phyloP scores from a whole-genome alignment of 1,139 yeast species.

The Hanseniaspora uvarum region DNA sequence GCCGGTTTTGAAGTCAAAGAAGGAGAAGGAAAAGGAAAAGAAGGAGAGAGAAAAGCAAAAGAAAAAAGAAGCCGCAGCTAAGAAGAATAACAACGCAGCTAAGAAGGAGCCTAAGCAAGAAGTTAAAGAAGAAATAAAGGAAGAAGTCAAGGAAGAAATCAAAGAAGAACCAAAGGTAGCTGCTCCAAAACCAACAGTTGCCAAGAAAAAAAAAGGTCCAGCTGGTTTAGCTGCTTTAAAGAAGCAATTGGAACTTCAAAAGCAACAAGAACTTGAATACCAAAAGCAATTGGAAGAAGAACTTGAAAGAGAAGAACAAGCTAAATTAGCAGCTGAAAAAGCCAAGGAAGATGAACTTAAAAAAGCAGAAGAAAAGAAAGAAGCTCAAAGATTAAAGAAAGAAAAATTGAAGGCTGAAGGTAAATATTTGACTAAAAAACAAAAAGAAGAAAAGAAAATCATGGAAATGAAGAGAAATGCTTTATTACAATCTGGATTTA shows the following conservation, averaged over 20 bases:
- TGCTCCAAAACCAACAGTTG: constrained; percentile 32
- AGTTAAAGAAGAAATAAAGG: constrained; percentile 31
- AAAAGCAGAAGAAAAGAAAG: constrained; percentile 71
- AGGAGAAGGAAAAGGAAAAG: constrained; percentile 95
- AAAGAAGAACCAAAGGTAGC: constrained; percentile 23
- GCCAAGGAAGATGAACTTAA: constrained; percentile 45
- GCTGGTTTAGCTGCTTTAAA: constrained; percentile 73
- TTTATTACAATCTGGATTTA: constrained; percentile 63
- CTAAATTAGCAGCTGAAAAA: constrained; percentile 39
- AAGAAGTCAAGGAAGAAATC: constrained; percentile 26
- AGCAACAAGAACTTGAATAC: constrained; percentile 70
- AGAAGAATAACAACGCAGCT: constrained; percentile 57
- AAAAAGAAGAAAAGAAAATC: constrained; percentile 80
- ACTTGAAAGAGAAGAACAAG: constrained; percentile 50
- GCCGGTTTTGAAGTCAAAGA: constrained; percentile 76
- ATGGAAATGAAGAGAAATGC: constrained; percentile 86
- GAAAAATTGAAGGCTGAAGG: constrained; percentile 89
- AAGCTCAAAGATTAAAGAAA: constrained; percentile 68
- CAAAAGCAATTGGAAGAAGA: constrained; percentile 46
- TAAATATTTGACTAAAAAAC: constrained; percentile 78
- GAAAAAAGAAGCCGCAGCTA: constrained; percentile 84
- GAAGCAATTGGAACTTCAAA: constrained; percentile 77
- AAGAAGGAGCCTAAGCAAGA: constrained; percentile 34
- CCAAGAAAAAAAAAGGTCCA: constrained; percentile 59
- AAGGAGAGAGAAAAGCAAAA: constrained; percentile 91